These are phyloP conservation scores for Lentinus tigrinus DNA, from an alignment of 768 basidiomycete species.

Conservation along the genomic window DNA sequence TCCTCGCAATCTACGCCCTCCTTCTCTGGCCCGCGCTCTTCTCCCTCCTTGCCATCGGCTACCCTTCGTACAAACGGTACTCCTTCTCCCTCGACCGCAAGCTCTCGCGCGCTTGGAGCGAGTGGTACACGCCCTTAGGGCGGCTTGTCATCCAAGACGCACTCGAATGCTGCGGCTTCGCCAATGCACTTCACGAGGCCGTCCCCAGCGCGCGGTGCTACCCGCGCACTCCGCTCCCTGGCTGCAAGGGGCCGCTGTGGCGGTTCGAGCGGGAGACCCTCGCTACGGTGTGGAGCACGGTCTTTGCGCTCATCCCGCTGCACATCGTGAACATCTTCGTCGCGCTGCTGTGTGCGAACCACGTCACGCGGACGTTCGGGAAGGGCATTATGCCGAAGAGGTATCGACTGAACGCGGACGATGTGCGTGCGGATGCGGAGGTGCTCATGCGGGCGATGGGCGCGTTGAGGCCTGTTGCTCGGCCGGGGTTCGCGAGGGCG, in stretches of 20 bases:
- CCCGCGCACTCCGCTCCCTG: conserved; percentile 58
- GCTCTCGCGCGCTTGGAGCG: conserved; percentile 66
- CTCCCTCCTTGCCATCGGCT: conserved; percentile 59
- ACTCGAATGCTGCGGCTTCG: conserved; percentile 66
- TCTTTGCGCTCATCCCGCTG: conserved; percentile 57
- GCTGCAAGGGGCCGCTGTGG: conserved; percentile 62
- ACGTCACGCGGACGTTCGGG: conserved; percentile 60
- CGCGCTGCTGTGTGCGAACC: conserved; percentile 66
- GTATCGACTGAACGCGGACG: conserved; percentile 53
- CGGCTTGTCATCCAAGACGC: conserved; percentile 60
- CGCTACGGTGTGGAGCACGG: conserved; percentile 44
- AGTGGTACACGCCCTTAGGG: conserved; percentile 54
- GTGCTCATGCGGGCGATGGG: conserved; percentile 16
- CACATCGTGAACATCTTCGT: conserved; percentile 60
- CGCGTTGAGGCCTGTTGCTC: conserved; percentile 17
- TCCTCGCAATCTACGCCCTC: conserved; percentile 65
- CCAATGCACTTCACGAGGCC: conserved; percentile 58
- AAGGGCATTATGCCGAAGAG: conserved; percentile 60
- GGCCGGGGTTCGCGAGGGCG: conserved; percentile 21
- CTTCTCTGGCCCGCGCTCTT: conserved; percentile 65
- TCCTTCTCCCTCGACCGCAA: conserved; percentile 64
- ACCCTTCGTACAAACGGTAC: conserved; percentile 60
- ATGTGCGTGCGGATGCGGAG: conserved; percentile 36
- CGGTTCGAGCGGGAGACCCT: conserved; percentile 52
- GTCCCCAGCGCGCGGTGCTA: conserved; percentile 59